Conservation (phyloP, 2,329 filamentous ascomycete species). For the Aspergillus fructus region DNA sequence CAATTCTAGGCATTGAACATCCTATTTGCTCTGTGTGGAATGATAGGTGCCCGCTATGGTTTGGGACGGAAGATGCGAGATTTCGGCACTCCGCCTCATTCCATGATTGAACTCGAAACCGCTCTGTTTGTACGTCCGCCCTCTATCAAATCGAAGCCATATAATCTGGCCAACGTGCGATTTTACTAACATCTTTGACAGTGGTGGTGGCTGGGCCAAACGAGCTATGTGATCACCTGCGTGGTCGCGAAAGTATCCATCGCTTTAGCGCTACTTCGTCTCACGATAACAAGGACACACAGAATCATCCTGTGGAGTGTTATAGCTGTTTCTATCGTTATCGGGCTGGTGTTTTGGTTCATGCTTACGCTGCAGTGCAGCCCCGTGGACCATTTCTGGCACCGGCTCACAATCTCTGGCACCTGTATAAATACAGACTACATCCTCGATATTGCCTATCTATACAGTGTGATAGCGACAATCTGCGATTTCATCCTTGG, state of each 20-base stretch:
- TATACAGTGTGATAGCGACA: conserved; percentile 51
- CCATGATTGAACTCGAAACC: conserved; percentile 25
- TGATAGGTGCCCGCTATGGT: conserved; percentile 34
- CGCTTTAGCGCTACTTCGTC: conserved; percentile 54
- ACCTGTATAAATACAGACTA: conserved; percentile 16
- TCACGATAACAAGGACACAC: conserved; percentile 49
- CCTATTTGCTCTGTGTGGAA: conserved; percentile 37
- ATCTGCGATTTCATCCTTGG: conserved; percentile 54
- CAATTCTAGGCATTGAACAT: conserved; percentile 29
- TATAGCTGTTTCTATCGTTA: conserved; percentile 46
- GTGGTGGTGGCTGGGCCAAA: conserved; percentile 58
- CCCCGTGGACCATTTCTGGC: conserved; percentile 56
- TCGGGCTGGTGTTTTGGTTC: conserved; percentile 52
- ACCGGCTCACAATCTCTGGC: conserved; percentile 20
- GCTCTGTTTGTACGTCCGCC: conserved; percentile 33
- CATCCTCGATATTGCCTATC: conserved; percentile 45
- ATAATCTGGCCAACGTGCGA: background rate
- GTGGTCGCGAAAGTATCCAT: conserved; percentile 53
- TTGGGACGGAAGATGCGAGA: conserved; percentile 27
- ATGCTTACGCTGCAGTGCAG: conserved; percentile 54
- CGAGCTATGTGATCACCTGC: conserved; percentile 53
- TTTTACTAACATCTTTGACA: conserved; percentile 13
- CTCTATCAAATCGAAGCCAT: background rate
- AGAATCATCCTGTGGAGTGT: conserved; percentile 47
- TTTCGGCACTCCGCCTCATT: background rate